Base-by-base conservation (phyloP, 139 green algal genomes). In the Haematococcus sp. region DNA sequence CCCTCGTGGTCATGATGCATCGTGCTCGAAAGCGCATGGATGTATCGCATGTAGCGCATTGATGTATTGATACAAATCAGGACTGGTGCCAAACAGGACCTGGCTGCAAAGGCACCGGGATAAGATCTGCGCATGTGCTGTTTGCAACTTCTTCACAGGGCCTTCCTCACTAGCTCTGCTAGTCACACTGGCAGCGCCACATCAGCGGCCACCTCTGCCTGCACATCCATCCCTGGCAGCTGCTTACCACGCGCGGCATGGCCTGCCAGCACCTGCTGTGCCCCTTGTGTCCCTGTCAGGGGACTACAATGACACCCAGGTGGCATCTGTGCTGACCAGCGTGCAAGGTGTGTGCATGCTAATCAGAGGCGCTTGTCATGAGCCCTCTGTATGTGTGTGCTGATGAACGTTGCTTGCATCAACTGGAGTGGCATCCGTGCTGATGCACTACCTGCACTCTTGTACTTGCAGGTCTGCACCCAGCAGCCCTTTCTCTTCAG, bases 161-260 rank as follows among this genome's bases (percentile, higher is more conserved):
- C 81, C 78, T 17, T 65, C 63, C 0, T 34, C 46, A 13, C 70
- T 80, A 9, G 40, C 68, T 23, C 63, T 84, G 23, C 70, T 90
- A 28, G 17, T 90, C 22, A 87, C 80, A 15, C 73, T 86, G 44
- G 75, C 80, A 15, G 70, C 83, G 3, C 85, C 85, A 1, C 85
- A 87, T 43, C 60, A 69, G 30, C 76, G 75, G 0, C 67, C 82
- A 7, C 73, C 80, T 25, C 43, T 84, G 44, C 75, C 83, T 35
- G 61, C 82, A 33, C 82, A 90, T 59, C 78, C 84, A 1, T 71
- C 60, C 20, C 70, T 87, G 31, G 40, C 40, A 11, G 7, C 40
- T 49, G 40, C 40, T 11, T 49, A 49, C 40, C 40, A 49, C 11
- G 40, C 40, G 11, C 40, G 40, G 7, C 40, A 49, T 49, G 40